phyloP scores from a whole-genome alignment of 2,329 filamentous ascomycete species.

The Arthrobotrys sphaeroides region DNA sequence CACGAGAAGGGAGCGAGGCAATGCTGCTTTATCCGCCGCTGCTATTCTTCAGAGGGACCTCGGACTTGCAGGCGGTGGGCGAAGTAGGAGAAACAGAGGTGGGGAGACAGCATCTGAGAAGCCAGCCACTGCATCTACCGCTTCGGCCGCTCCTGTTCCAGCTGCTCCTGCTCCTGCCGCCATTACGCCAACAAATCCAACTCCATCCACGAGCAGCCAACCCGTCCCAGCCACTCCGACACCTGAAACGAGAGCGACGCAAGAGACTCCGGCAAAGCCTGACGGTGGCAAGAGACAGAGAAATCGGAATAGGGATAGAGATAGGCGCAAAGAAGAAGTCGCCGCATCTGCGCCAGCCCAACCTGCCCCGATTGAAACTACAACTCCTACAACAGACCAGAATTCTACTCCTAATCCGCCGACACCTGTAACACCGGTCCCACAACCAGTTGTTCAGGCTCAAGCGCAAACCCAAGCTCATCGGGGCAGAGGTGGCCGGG shows the following conservation, averaged over 20 bases:
- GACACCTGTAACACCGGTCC: not conserved
- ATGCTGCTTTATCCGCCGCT: constrained; percentile 70
- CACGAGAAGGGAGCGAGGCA: constrained; percentile 61
- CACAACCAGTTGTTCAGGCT: constrained; percentile 4
- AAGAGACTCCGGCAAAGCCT: constrained; percentile 18
- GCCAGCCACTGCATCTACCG: constrained; percentile 58
- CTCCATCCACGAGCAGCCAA: constrained; percentile 58
- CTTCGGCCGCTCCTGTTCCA: constrained; percentile 58
- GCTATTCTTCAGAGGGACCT: constrained; percentile 74
- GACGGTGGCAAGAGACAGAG: constrained; percentile 32
- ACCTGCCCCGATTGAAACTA: not conserved
- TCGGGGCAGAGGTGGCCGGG: constrained; percentile 33
- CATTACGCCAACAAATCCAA: constrained; percentile 58
- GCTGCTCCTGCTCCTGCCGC: constrained; percentile 59
- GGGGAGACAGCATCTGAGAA: constrained; percentile 65
- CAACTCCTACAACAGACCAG: not conserved
- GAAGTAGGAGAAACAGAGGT: constrained; percentile 69
- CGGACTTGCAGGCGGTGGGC: constrained; percentile 71
- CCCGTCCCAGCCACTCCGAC: constrained; percentile 45
- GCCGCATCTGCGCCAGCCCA: not conserved
- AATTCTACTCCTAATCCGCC: not conserved
- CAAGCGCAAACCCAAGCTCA: constrained; percentile 20
- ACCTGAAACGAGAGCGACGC: constrained; percentile 53
- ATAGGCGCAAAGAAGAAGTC: constrained; percentile 37
- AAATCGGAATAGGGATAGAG: constrained; percentile 35